These are phyloP conservation scores for Harringtonia aguacate DNA, from an alignment of 2,329 filamentous ascomycete species.

Conservation along the genomic window DNA sequence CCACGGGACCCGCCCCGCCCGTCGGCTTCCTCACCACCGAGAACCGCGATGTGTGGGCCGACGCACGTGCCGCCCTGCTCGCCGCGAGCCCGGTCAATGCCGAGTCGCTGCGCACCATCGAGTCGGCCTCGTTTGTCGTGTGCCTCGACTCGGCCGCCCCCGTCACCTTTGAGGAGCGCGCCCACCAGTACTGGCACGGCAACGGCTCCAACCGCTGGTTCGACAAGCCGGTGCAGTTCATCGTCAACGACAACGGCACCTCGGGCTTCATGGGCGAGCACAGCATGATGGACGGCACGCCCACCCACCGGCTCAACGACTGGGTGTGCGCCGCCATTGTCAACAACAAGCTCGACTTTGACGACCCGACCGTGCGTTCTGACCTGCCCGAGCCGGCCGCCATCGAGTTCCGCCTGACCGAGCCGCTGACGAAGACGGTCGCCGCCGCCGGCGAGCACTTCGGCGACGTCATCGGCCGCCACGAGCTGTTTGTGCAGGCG, in stretches of 20 bases:
- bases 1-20: constrained; percentile 43
- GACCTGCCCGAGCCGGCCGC: constrained; percentile 71
- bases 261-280: constrained; percentile 98
- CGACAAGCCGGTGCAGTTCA: constrained; percentile 97
- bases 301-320: constrained; percentile 94
- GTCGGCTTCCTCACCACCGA: constrained; percentile 82
- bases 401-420: constrained; percentile 68
- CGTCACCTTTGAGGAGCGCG: constrained; percentile 89
- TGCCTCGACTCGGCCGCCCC: constrained; percentile 88
- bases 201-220: constrained; percentile 94
- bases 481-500: constrained; percentile 86
- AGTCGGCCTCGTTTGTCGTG: constrained; percentile 81
- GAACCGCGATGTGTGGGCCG: constrained; percentile 88
- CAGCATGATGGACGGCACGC: constrained; percentile 99
- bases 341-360: constrained; percentile 87
- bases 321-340: constrained; percentile 87
- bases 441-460: constrained; percentile 72
- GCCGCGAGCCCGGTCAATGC: constrained; percentile 70
- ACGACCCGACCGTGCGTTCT: constrained; percentile 65
- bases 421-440: constrained; percentile 66
- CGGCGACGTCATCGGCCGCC: constrained; percentile 66
- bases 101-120: constrained; percentile 66
- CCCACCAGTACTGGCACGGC: constrained; percentile 95
- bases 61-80: constrained; percentile 67
- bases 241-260: constrained; percentile 95